These are phyloP conservation scores for Teratosphaeria destructans DNA, from an alignment of 2,329 filamentous ascomycete genomes.

Conservation along the genomic window DNA sequence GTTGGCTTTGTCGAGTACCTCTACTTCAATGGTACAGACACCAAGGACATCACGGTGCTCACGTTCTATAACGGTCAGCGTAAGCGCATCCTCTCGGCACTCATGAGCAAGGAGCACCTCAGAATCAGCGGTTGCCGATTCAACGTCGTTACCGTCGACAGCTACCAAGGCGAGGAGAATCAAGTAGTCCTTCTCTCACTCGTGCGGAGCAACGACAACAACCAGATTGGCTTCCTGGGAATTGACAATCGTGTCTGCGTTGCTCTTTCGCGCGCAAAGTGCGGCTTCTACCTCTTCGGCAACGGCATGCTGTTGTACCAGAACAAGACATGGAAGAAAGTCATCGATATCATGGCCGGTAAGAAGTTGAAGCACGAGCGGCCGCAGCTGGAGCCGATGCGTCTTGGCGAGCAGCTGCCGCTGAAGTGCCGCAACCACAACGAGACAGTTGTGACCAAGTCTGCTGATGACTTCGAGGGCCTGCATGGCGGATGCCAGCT, in stretches of 20 bases:
- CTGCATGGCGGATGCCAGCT: conserved; percentile 44
- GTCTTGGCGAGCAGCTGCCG: conserved; percentile 15
- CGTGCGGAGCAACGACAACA: conserved; percentile 55
- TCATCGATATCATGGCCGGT: conserved; percentile 21
- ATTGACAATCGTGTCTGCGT: conserved; percentile 55
- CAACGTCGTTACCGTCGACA: conserved; percentile 68
- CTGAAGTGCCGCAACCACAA: conserved; percentile 21
- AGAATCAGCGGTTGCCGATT: conserved; percentile 30
- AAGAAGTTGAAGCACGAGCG: conserved; percentile 6
- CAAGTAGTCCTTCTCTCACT: conserved; percentile 71
- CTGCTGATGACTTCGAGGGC: conserved; percentile 44
- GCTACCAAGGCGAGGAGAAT: conserved; percentile 86
- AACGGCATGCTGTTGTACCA: conserved; percentile 47
- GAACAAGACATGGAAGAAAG: conserved; percentile 15
- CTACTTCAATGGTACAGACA: conserved; percentile 51
- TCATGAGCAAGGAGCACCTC: conserved; percentile 24
- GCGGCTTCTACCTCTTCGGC: conserved; percentile 78
- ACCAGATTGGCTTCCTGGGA: conserved; percentile 61
- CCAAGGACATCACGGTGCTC: conserved; percentile 61
- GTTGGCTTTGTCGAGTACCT: conserved; percentile 63
- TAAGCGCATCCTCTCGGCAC: conserved; percentile 47
- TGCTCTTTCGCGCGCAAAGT: conserved; percentile 58
- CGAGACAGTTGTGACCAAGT: conserved; percentile 16
- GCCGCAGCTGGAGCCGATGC: conserved; percentile 8
- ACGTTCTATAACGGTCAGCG: conserved; percentile 85